Conservation (phyloP, 805 yeast genomes). For the Schizosaccharomyces octosporus region DNA sequence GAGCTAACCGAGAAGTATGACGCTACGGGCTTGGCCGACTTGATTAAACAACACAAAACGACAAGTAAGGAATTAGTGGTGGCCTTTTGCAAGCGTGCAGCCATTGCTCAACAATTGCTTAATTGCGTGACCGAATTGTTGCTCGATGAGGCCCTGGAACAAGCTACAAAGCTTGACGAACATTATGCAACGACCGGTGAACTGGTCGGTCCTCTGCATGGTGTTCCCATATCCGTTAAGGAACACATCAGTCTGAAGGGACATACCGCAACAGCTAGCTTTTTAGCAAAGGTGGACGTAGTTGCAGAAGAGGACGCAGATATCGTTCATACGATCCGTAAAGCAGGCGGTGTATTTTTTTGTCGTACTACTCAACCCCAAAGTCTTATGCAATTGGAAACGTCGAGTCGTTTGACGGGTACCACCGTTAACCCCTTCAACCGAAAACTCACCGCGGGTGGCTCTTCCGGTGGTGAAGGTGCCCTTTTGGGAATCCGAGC, state of each 20-base stretch:
- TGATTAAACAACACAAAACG: conserved; percentile 18
- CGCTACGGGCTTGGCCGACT: conserved; percentile 14
- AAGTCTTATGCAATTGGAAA: conserved; percentile 42
- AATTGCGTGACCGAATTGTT: conserved; percentile 26
- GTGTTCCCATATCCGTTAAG: conserved; percentile 42
- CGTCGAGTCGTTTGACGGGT: conserved; percentile 35
- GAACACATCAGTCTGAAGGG: conserved; percentile 36
- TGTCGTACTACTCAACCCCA: conserved; percentile 49
- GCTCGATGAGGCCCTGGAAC: conserved; percentile 22
- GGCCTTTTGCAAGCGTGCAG: conserved; percentile 26
- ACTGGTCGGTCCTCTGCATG: conserved; percentile 42
- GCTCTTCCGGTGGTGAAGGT: conserved; percentile 57
- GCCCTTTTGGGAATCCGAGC: conserved; percentile 34
- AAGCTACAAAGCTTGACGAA: conserved; percentile 26
- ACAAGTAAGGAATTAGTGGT: conserved; percentile 20
- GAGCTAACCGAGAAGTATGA: conserved; percentile 20
- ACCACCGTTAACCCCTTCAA: conserved; percentile 35
- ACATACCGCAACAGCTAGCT: conserved; percentile 33
- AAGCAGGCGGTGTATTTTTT: conserved; percentile 36
- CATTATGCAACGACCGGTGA: conserved; percentile 24
- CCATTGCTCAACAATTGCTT: conserved; percentile 24
- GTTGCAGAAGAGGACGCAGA: conserved; percentile 22
- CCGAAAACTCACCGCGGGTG: conserved; percentile 35
- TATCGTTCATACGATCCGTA: conserved; percentile 23
- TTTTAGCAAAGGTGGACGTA: conserved; percentile 27